Percentiles rank a stretch among this genome's conserved stretches.
phyloP scores from a whole-genome alignment of 257 asterid genomes.

The Nicotiana knightiana region DNA sequence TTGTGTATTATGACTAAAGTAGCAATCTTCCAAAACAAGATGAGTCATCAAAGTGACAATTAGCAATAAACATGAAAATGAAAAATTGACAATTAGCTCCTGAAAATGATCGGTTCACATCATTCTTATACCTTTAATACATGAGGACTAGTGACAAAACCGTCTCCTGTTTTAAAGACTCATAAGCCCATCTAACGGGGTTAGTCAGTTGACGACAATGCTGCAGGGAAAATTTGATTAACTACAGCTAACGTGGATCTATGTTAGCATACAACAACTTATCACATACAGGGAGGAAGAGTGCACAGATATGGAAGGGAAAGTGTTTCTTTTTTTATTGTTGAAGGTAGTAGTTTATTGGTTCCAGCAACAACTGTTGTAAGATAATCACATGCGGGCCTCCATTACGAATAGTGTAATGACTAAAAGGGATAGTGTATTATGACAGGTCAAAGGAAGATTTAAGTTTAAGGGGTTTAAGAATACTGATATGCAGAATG shows the following conservation, averaged over 20 bases:
- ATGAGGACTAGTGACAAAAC: neutral
- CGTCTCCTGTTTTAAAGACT: neutral
- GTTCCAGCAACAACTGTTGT: neutral
- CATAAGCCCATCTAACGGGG: neutral
- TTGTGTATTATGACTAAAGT: neutral
- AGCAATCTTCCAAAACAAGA: neutral
- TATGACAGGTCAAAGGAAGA: neutral
- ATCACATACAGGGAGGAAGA: neutral
- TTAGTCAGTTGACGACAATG: neutral
- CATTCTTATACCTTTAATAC: neutral
- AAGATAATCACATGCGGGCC: neutral
- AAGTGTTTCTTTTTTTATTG: neutral
- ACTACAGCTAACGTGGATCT: neutral
- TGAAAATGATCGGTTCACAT: neutral
- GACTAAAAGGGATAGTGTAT: neutral
- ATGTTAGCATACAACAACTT: neutral
- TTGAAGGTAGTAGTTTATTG: neutral
- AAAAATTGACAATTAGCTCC: neutral
- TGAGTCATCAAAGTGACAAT: neutral
- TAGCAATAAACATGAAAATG: neutral
- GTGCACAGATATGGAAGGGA: neutral
- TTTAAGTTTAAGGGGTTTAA: neutral
- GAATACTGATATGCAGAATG: neutral
- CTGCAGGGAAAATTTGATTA: neutral
- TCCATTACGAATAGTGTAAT: neutral